Conservation (phyloP, 1,284 basidiomycete species). For the Cryptococcus sp. region DNA sequence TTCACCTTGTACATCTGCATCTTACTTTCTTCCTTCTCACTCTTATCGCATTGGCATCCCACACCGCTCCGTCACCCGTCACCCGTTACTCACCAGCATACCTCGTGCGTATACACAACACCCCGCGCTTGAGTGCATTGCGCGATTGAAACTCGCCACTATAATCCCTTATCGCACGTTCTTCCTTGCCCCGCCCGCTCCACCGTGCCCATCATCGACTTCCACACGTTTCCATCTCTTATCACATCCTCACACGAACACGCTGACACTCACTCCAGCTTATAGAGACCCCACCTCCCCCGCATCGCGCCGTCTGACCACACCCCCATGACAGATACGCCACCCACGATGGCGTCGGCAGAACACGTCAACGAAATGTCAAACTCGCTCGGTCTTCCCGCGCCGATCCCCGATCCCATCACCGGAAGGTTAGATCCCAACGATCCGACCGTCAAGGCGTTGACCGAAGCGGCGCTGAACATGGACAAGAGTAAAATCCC, state of each 20-base stretch:
- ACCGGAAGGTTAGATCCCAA: conserved; percentile 55
- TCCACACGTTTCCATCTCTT: not conserved
- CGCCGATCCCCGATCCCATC: conserved; percentile 50
- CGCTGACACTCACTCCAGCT: not conserved
- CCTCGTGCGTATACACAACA: no score
- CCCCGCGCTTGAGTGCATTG: no score
- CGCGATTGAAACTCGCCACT: not conserved
- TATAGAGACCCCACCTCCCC: not conserved
- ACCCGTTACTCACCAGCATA: not conserved
- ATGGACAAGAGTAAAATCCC: conserved; percentile 60
- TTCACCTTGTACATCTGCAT: not conserved
- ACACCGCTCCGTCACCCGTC: not conserved
- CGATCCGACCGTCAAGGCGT: conserved; percentile 54
- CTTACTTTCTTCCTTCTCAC: not conserved
- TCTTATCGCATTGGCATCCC: not conserved
- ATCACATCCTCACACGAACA: not conserved
- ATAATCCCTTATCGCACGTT: not conserved
- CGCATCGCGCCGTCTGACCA: not conserved
- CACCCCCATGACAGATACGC: conserved; percentile 13
- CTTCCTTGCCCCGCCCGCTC: not conserved
- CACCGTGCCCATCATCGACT: conserved; percentile 12
- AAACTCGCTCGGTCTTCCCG: conserved; percentile 18
- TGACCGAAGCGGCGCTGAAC: conserved; percentile 54
- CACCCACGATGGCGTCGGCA: conserved; percentile 16
- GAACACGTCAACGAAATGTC: conserved; percentile 10